Evolutionary conservation across 2,329 filamentous ascomycete species (phyloP).

Genomic region (Karstenula rhodostoma): DNA sequence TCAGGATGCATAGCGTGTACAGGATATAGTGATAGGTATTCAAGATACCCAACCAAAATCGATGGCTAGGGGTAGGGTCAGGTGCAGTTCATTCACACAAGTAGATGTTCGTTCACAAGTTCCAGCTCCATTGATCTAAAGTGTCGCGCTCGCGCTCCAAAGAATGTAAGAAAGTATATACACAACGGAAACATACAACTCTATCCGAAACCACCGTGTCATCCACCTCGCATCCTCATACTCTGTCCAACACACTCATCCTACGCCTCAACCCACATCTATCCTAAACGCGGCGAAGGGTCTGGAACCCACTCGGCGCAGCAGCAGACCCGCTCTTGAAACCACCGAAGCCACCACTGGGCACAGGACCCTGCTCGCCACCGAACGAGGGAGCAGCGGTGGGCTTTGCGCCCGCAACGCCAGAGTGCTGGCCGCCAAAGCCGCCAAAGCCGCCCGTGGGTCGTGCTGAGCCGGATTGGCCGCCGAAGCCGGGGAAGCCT

Average conservation of each 20-base stretch:
- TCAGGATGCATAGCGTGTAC: too few species aligned
- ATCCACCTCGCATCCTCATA: not conserved
- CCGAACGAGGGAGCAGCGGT: constrained; percentile 4
- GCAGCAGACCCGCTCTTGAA: too few species aligned
- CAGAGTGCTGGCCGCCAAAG: not conserved
- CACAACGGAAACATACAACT: constrained; percentile 3
- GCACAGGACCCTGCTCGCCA: too few species aligned
- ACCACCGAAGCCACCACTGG: not conserved
- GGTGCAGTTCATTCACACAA: too few species aligned
- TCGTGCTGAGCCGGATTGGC: not conserved
- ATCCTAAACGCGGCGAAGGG: not conserved
- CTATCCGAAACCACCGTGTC: not conserved
- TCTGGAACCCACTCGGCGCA: not conserved
- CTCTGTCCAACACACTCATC: not conserved
- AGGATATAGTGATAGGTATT: too few species aligned
- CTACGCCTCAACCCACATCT: not conserved
- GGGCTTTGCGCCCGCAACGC: not conserved
- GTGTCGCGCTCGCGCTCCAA: constrained; percentile 5
- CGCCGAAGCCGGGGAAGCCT: not conserved
- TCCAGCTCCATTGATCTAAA: not conserved
- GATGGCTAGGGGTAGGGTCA: too few species aligned
- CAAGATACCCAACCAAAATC: too few species aligned
- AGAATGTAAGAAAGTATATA: constrained; percentile 6
- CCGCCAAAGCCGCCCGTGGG: constrained; percentile 2
- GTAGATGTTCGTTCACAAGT: not conserved